Evolutionary conservation across 2,329 filamentous ascomycete species (phyloP), one percentile per base, ranked within the genome.

Genomic region (Diaporthe ampelina): DNA sequence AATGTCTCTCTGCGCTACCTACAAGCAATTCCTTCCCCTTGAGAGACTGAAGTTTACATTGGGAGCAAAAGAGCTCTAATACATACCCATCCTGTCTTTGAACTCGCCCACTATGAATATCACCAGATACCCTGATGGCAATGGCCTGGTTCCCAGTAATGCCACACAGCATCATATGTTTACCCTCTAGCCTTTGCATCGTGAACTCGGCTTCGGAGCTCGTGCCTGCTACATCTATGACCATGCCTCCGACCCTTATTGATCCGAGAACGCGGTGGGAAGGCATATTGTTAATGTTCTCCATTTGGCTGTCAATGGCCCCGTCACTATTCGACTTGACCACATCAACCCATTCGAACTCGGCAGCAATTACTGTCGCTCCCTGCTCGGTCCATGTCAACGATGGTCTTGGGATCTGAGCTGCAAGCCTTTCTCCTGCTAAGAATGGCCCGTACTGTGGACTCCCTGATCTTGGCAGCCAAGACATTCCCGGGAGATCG

Each of bases 271-370:
- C 40, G 24, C 58, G 24, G 9, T 63, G 37, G 17, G 37, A 63
- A 45, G 58, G 37, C 24, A 63, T 63, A 1, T 63, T 45, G 37
- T 63, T 29, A 7, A 63, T 21, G 8, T 63, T 63, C 10, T 63
- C 37, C 15, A 43, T 21, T 4, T 21, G 43, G 4, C 17, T 45
- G 26, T 63, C 9, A 17, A 63, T 63, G 1, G 17, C 24, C 17
- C 37, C 58, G 5, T 45, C 37, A 5, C 13, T 13, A 7, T 45
- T 19, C 17, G 15, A 15, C 10, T 32, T 45, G 24, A 29, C 11
- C 26, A 48, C 59, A 48, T 65, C 40, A 9, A 65, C 40, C 59
- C 59, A 65, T n/a, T 32, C 24, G 11, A 65, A 65, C 26, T 48
- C 26, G 19, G 26, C 26, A 21, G 59, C 59, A 3, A 15, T 4